Base-by-base conservation (phyloP, 1,284 basidiomycete species). In the Ceratobasidium sp. region DNA sequence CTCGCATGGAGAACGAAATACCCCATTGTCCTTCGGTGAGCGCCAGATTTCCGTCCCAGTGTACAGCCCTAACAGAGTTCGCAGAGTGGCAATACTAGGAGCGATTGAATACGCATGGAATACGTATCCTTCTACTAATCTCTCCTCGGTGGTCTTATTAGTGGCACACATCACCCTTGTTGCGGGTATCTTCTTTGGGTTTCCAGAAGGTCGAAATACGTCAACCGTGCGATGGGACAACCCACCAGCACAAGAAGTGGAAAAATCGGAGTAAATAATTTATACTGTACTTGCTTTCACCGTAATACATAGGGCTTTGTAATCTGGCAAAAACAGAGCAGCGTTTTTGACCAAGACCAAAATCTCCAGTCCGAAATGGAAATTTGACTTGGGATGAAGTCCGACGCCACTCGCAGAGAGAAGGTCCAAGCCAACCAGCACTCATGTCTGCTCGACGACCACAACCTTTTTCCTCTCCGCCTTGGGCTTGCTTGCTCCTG, bases 401-500 rank as follows among this genome's bases (percentile, higher is more conserved):
- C n/a, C n/a, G n/a, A n/a, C n/a, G n/a, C 38, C 38, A 40, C 7
- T 17, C 8, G 38, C 8, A 40, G 7, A 40, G 8, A 40, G 17
- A 40, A 40, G 7, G 38, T 17, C 38, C 7, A 40, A 8, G 38
- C 17, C 8, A 7, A 40, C 7, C 17, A 8, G 38, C 31, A n/a
- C 67, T 72, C 76, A 89, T 71, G 85, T 86, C 80, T 94, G 92
- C 79, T 94, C 92, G 53, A 82, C 83, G 71, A 94, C 81, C 72
- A 95, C 90, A 35, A 89, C 80, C 79, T 91, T 94, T 81, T 94
- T 95, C 77, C 91, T 87, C 81, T 96, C 96, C 40, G 95, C 88
- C 77, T 92, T 94, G 6, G 96, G 96, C 78, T 96, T 98, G 79
- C 82, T 87, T 77, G 90, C 87, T 62, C 95, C 94, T 12, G 87